phyloP scores from a whole-genome alignment of 768 basidiomycete species.

The Tulasnella sp. region DNA sequence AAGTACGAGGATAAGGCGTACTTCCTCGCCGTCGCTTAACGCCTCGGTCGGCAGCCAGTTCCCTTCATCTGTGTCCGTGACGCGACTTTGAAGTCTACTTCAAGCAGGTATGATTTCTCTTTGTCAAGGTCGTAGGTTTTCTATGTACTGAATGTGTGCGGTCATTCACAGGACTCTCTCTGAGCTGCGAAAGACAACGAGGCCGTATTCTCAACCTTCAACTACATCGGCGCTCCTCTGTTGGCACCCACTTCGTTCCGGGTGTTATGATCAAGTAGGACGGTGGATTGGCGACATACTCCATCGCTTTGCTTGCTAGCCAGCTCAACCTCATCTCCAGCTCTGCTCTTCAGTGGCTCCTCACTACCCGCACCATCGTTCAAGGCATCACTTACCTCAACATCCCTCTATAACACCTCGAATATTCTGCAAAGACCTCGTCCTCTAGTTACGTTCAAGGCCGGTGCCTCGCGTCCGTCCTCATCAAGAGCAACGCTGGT shows the following conservation, averaged over 20 bases:
- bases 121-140: neutral
- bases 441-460: slow-evolving; percentile 39
- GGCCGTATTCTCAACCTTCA: slow-evolving; percentile 83
- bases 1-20: slow-evolving; percentile 92
- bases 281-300: too few relatives aligned
- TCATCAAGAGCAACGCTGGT: slow-evolving; percentile 71
- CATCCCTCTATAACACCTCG: slow-evolving; percentile 78
- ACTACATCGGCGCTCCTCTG: slow-evolving; percentile 62
- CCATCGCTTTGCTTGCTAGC: too few relatives aligned
- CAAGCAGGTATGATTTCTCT: slow-evolving; percentile 64
- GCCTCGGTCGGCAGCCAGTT: slow-evolving; percentile 94
- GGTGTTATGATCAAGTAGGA: slow-evolving; percentile 34
- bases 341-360: slow-evolving; percentile 65
- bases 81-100: slow-evolving; percentile 96
- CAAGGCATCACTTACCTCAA: slow-evolving; percentile 78
- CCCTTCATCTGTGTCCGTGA: slow-evolving; percentile 97
- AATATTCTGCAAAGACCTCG: slow-evolving; percentile 77
- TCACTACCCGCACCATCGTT: slow-evolving; percentile 70
- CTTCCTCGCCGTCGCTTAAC: slow-evolving; percentile 91
- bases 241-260: slow-evolving; percentile 12
- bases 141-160: slow-evolving; percentile 6
- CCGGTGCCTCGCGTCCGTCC: slow-evolving; percentile 43
- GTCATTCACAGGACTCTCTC: slow-evolving; percentile 71
- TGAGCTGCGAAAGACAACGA: slow-evolving; percentile 98
- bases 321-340: slow-evolving; percentile 87